Evolutionary conservation across 257 asterid species (phyloP).

Genomic region (Striga asiatica): DNA sequence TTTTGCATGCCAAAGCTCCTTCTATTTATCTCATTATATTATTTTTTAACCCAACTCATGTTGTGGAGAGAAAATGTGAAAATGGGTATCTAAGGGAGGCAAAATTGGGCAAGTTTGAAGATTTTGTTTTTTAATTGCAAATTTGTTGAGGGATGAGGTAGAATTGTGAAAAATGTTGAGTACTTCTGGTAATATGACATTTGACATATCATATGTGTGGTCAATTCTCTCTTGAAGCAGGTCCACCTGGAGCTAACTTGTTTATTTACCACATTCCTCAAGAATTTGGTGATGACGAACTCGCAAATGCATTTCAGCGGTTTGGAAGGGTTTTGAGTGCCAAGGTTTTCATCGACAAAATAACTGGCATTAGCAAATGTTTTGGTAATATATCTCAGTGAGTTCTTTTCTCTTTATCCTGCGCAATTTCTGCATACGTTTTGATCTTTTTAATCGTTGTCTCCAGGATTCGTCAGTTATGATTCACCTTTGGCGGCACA

Average conservation of each 20-base stretch:
- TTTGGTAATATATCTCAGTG: slow-evolving; percentile 44
- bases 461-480: slow-evolving; percentile 86
- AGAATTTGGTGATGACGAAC: slow-evolving; percentile 86
- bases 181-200: background rate
- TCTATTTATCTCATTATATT: too few relatives aligned
- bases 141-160: background rate
- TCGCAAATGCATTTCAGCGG: slow-evolving; percentile 64
- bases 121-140: too few relatives aligned
- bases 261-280: slow-evolving; percentile 96
- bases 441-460: background rate
- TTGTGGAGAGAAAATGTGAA: too few relatives aligned
- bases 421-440: background rate
- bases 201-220: slow-evolving; percentile 7
- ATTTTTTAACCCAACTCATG: too few relatives aligned
- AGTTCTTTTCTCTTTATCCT: background rate
- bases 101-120: too few relatives aligned
- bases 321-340: slow-evolving; percentile 90
- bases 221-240: slow-evolving; percentile 31
- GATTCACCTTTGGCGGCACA: slow-evolving; percentile 85
- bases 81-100: too few relatives aligned
- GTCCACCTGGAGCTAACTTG: slow-evolving; percentile 92
- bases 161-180: background rate
- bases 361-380: slow-evolving; percentile 87
- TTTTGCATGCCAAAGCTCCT: too few relatives aligned
- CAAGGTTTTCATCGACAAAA: slow-evolving; percentile 83